These are phyloP conservation scores for Corymbia maculata DNA, from an alignment of 345 rosid species.

Conservation along the genomic window DNA sequence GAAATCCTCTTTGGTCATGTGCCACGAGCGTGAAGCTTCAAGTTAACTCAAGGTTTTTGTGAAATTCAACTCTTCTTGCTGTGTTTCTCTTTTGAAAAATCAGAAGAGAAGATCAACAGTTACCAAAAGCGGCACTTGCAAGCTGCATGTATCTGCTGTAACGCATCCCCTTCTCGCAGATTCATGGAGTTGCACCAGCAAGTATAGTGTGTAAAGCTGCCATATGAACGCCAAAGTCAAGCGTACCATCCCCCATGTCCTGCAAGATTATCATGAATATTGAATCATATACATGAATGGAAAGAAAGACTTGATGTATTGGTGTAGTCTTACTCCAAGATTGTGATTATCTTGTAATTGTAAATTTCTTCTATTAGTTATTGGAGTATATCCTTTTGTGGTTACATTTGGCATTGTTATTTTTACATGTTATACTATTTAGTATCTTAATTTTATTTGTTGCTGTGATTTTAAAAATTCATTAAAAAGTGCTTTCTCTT, in stretches of 20 bases:
- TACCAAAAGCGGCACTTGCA: conserved; percentile 5
- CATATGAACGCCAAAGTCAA: conserved; percentile 5
- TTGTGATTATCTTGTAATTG: background rate
- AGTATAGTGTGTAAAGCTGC: conserved; percentile 11
- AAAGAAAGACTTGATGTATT: background rate
- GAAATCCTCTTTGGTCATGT: background rate
- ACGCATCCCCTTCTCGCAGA: conserved; percentile 3
- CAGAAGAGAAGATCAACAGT: background rate
- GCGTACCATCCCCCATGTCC: conserved; percentile 8
- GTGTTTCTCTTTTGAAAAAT: background rate
- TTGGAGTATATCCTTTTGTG: too few relatives aligned
- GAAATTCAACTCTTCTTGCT: background rate
- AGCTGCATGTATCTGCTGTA: conserved; percentile 14
- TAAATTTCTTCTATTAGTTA: too few relatives aligned
- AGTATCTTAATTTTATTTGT: too few relatives aligned
- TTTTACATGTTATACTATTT: too few relatives aligned
- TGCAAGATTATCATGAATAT: background rate
- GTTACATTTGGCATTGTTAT: too few relatives aligned
- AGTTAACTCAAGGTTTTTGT: background rate
- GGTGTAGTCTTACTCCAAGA: background rate
- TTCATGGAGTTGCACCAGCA: conserved; percentile 14
- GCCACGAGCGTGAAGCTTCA: background rate
- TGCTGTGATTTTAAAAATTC: background rate
- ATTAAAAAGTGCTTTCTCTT: background rate
- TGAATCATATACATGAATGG: background rate